Base-by-base conservation (phyloP, 441 rosid species). In the Cnidoscolus chayamansa region DNA sequence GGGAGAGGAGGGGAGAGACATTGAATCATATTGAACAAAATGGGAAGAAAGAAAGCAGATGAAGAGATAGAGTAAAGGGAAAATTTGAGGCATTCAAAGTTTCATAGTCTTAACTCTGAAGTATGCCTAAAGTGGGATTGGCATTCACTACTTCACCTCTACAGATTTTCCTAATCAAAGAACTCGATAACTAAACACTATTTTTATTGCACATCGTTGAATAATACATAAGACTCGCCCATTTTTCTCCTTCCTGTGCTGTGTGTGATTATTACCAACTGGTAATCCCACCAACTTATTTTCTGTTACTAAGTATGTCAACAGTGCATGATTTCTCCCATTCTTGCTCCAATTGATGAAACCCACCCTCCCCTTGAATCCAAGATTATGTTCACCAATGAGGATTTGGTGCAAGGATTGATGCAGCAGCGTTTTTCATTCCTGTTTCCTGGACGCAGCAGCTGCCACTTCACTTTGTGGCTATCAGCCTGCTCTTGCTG, bases 201-300 rank as follows among this genome's bases (percentile, higher is more conserved):
- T 62, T 70, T 40, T 81, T 79, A 81, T 82, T 82, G 74, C 81
- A 65, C 81, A 74, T 65, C 63, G 11, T 62, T 49, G 56, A 82
- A 77, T 79, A 65, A 72, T 40, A 82, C 72, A 58, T 67, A 37
- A 53, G 57, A 9, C 64, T 54, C 55, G 11, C 76, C 35, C 67
- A 51, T 55, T 58, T 50, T 37, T 45, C 47, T 31, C 54, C 68
- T 72, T 40, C 16, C 4, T 25, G 25, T 25, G 25, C 25, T 25
- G 45, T 68, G 57, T 68, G 56, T 54, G 35, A 67, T 75, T 79
- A 76, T 82, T 79, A 55, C 62, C 49, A 20, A 15, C 74, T 43
- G 19, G 62, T 31, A 9, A 15, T 10, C 47, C n/a, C n/a, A 7
- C 68, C 65, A 53, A 57, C 74, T 81, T 82, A 79, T 83, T 83